Evolutionary conservation across 2,329 filamentous ascomycete genomes (phyloP).

Genomic region (Saccharata proteae): DNA sequence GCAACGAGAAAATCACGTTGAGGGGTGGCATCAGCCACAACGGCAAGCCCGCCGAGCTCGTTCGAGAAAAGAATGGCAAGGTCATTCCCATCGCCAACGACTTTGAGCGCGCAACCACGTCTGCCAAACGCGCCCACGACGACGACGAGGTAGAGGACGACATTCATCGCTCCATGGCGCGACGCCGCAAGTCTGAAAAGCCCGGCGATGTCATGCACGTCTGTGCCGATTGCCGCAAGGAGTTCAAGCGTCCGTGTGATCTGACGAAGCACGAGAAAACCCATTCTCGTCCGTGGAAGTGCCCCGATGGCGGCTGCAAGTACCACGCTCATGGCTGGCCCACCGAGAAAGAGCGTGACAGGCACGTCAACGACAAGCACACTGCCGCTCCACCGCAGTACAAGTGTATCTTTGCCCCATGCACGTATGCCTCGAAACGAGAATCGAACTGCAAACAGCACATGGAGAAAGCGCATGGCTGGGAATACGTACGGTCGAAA

Average conservation of each 20-base stretch:
- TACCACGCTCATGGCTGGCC: constrained; percentile 87
- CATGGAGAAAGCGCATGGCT: constrained; percentile 94
- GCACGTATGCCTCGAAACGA: constrained; percentile 88
- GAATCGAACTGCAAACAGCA: constrained; percentile 97
- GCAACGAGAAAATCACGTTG: constrained; percentile 63
- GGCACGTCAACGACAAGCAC: constrained; percentile 95
- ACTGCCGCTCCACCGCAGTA: constrained; percentile 67
- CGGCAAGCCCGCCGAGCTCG: constrained; percentile 71
- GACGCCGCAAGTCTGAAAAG: constrained; percentile 83
- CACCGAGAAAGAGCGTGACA: constrained; percentile 93
- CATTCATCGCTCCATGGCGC: constrained; percentile 85
- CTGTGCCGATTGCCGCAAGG: constrained; percentile 64
- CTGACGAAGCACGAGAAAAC: constrained; percentile 98
- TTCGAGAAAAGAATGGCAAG: constrained; percentile 69
- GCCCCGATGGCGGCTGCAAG: constrained; percentile 68
- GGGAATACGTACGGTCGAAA: constrained; percentile 85
- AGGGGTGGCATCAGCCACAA: constrained; percentile 72
- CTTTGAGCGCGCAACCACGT: constrained; percentile 13
- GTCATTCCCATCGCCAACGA: constrained; percentile 56
- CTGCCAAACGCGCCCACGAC: constrained; percentile 43
- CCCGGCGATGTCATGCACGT: constrained; percentile 73
- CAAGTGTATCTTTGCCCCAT: constrained; percentile 70
- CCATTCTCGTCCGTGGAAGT: constrained; percentile 94
- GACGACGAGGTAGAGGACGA: constrained; percentile 68
- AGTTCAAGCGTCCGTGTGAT: constrained; percentile 95